Evolutionary conservation across 345 rosid genomes (phyloP), one percentile per base, ranked within the genome.

Genomic region (Hypericum androsaemum): DNA sequence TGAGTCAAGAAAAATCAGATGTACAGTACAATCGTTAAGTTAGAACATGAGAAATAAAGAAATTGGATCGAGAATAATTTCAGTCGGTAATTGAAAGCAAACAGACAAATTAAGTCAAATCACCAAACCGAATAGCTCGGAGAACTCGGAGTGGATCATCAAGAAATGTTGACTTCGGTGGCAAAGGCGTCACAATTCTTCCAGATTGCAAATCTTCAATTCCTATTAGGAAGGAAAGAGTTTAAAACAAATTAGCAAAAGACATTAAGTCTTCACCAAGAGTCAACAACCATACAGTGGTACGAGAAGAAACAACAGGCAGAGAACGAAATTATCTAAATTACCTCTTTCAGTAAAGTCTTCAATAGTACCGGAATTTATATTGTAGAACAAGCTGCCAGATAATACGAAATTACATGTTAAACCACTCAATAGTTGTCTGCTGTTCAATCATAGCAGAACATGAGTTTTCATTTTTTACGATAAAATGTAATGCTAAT

Each of bases 81-180:
- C 13, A 1, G 36, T 35, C 6, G 52, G 41, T 41, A 57, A 39
- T 13, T 16, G 8, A 52, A 35, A 0, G 44, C 13, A 44, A 15
- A 54, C 41, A 37, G 6, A 17, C 10, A 47, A 51, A 50, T 56
- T 53, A 46, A 54, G 40, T 60, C 55, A 22, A 22, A 22, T 41
- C 77, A 89, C 98, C 96, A 75, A 90, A 90, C 43, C 98, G 98
- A 72, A 90, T 78, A 64, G 98, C 96, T 64, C 98, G 79, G 59
- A 90, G 96, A 64, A 90, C 94, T 40, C 96, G 79, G 61, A 90
- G 73, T 11, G 96, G 98, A 68, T 90, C 98, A 78, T 90, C 98
- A 73, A 87, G 65, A 73, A 90, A 90, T 0, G 98, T 90, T 59
- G 78, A 82, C 69, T 75, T 84, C 57, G 98, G 83, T 64, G 82